These are phyloP conservation scores for Nakazawaea ambrosiae DNA, from an alignment of 805 yeast genomes.

Conservation along the genomic window DNA sequence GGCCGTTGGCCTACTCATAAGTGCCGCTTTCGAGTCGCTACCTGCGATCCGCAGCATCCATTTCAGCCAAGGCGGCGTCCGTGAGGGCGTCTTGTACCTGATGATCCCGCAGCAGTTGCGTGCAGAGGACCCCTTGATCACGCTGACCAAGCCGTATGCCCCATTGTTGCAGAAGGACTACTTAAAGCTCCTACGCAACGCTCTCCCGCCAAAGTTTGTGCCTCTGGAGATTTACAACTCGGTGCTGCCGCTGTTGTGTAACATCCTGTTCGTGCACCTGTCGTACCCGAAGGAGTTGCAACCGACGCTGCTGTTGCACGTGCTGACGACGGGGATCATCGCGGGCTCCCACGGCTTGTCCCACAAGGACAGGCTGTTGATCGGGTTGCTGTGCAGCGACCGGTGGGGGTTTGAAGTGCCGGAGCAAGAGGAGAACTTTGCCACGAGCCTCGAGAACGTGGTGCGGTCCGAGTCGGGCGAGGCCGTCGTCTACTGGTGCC, in stretches of 20 bases:
- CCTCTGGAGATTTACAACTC: slow-evolving; percentile 53
- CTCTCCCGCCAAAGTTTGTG: slow-evolving; percentile 43
- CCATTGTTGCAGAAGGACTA: slow-evolving; percentile 57
- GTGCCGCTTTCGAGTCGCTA: slow-evolving; percentile 55
- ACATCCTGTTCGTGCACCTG: slow-evolving; percentile 69
- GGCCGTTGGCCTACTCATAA: slow-evolving; percentile 55
- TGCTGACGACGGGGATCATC: slow-evolving; percentile 67
- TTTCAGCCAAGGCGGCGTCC: slow-evolving; percentile 70
- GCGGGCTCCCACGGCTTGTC: slow-evolving; percentile 73
- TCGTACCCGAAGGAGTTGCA: slow-evolving; percentile 73
- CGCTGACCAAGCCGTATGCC: slow-evolving; percentile 68
- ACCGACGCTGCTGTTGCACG: slow-evolving; percentile 64
- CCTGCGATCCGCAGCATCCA: slow-evolving; percentile 57
- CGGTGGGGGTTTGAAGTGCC: slow-evolving; percentile 81
- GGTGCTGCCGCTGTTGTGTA: slow-evolving; percentile 65
- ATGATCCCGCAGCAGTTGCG: slow-evolving; percentile 50
- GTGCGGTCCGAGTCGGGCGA: slow-evolving; percentile 36
- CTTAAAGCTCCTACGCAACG: slow-evolving; percentile 42
- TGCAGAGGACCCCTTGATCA: slow-evolving; percentile 59
- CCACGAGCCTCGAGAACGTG: slow-evolving; percentile 37
- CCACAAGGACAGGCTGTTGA: slow-evolving; percentile 61
- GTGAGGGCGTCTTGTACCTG: slow-evolving; percentile 69
- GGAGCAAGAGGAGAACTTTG: slow-evolving; percentile 40
- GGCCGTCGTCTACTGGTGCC: slow-evolving; percentile 63
- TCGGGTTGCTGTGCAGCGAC: slow-evolving; percentile 69